These are phyloP conservation scores for Besnoitia besnoiti DNA, from an alignment of 169 alveolate genomes.

Conservation along the genomic window DNA sequence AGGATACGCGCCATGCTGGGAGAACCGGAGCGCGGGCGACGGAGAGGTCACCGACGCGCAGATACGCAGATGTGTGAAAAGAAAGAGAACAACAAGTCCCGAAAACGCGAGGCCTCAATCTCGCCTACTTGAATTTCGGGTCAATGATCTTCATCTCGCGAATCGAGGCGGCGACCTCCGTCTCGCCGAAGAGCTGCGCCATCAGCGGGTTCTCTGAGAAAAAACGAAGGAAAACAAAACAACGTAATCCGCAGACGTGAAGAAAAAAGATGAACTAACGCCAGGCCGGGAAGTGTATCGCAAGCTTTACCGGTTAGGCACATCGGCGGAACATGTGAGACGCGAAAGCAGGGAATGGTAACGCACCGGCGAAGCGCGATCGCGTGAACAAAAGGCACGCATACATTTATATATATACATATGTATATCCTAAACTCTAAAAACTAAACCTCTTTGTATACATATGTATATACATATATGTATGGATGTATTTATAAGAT, in stretches of 20 bases:
- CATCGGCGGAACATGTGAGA: too few species aligned
- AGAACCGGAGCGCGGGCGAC: too few species aligned
- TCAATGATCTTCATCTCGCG: slow-evolving; percentile 88
- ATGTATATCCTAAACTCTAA: neutral
- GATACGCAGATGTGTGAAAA: neutral
- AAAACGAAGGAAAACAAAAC: neutral
- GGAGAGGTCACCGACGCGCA: too few species aligned
- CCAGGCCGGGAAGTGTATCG: too few species aligned
- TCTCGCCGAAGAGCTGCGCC: slow-evolving; percentile 86
- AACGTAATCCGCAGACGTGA: too few species aligned
- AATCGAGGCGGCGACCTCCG: slow-evolving; percentile 86
- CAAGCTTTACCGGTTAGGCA: too few species aligned
- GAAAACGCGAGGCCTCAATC: too few species aligned
- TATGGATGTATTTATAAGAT: neutral
- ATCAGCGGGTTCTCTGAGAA: slow-evolving; percentile 79
- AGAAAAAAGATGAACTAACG: too few species aligned
- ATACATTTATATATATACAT: neutral
- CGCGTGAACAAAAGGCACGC: neutral
- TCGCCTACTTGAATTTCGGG: slow-evolving; percentile 77
- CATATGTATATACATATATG: neutral
- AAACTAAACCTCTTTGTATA: neutral
- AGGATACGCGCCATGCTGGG: neutral
- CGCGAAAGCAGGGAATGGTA: too few species aligned
- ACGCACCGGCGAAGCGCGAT: too few species aligned
- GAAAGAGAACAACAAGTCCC: neutral